A percentile compares a stretch with the other conserved stretches of the same genome.
Evolutionary conservation across 202 grass and related monocot genomes (phyloP).

Genomic region (Zoysia matrella): DNA sequence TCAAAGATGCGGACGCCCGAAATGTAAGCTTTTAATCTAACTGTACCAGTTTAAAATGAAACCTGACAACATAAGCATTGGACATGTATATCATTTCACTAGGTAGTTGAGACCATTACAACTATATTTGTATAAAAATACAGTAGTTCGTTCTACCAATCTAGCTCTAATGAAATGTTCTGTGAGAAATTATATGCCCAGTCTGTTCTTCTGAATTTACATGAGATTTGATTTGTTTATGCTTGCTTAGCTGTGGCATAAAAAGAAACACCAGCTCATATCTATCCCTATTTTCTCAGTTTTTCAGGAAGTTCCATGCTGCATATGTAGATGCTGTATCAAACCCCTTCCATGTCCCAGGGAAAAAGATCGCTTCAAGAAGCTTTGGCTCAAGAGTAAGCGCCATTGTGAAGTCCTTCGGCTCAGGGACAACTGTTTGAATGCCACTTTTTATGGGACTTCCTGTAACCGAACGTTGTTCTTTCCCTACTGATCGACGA

Average conservation of each 20-base stretch:
- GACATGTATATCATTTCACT: background rate
- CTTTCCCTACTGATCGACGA: background rate
- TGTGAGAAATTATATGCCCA: background rate
- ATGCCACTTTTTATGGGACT: background rate
- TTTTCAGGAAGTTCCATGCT: constrained; percentile 92
- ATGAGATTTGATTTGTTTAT: background rate
- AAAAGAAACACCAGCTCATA: background rate
- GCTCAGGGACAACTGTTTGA: constrained; percentile 58
- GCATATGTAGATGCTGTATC: constrained; percentile 87
- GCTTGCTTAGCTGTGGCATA: background rate
- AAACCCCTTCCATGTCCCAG: constrained; percentile 95
- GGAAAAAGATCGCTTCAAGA: constrained; percentile 94
- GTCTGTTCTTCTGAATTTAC: background rate
- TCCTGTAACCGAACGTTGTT: background rate
- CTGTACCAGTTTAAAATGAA: background rate
- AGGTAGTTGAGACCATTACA: background rate
- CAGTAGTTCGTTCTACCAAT: background rate
- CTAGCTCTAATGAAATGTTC: background rate
- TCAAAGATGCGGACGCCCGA: constrained; percentile 96
- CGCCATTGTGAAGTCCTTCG: constrained; percentile 81
- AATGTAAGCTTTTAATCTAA: constrained; percentile 71
- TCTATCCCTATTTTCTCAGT: constrained; percentile 51
- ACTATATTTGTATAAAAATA: constrained; percentile 19
- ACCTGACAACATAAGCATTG: background rate
- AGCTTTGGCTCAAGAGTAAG: constrained; percentile 77